Conservation (phyloP, 2,329 filamentous ascomycete species). For the Hymenoscyphus repandus region DNA sequence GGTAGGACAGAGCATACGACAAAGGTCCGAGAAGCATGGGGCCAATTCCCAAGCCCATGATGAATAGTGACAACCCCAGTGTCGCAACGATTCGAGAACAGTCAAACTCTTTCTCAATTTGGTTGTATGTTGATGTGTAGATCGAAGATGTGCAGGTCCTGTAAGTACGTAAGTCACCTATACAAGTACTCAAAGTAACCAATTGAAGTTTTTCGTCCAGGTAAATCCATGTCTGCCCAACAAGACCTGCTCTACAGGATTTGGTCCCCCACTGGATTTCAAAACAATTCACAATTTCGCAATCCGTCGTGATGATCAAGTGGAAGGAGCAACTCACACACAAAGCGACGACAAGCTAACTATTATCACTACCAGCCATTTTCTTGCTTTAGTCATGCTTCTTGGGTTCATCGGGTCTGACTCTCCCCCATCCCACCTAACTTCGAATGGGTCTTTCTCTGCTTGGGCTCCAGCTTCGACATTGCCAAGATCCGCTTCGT, state of each 20-base stretch:
- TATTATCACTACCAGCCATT: conserved; percentile 76
- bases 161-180: neutral
- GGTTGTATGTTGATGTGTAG: conserved; percentile 76
- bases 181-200: neutral
- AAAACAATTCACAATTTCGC: neutral
- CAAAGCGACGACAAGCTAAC: conserved; percentile 71
- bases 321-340: conserved; percentile 60
- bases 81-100: conserved; percentile 68
- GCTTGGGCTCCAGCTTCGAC: conserved; percentile 13
- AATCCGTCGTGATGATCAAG: neutral
- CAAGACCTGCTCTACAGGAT: no score
- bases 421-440: conserved; percentile 68
- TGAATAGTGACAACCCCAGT: conserved; percentile 76
- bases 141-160: conserved; percentile 84
- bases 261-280: neutral
- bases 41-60: conserved; percentile 63
- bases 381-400: conserved; percentile 58
- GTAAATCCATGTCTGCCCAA: no score
- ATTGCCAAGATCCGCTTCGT: conserved; percentile 16
- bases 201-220: neutral
- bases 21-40: conserved; percentile 52
- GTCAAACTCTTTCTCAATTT: conserved; percentile 68
- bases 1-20: conserved; percentile 36
- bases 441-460: conserved; percentile 53
- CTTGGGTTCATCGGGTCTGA: conserved; percentile 70